phyloP scores from a whole-genome alignment of 1,139 yeast genomes.

The Hyphopichia khmerensis region DNA sequence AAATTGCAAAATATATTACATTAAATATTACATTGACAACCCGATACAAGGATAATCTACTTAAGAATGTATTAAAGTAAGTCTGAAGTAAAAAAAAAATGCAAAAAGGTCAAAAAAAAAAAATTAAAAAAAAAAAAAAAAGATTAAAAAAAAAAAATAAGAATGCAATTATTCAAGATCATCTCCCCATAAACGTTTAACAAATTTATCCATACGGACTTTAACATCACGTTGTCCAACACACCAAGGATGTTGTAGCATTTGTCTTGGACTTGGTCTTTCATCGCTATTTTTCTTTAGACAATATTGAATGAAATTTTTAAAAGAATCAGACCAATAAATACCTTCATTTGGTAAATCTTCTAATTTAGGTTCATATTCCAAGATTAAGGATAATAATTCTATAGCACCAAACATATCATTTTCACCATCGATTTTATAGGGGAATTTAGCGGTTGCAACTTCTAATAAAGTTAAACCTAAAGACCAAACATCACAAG shows the following conservation, averaged over 20 bases:
- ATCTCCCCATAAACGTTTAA: slow-evolving; percentile 74
- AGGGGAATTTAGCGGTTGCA: slow-evolving; percentile 85
- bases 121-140: background rate
- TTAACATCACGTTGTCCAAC: slow-evolving; percentile 65
- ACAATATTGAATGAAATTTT: slow-evolving; percentile 79
- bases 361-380: slow-evolving; percentile 72
- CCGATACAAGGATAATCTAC: too few relatives aligned
- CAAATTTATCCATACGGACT: slow-evolving; percentile 87
- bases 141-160: background rate
- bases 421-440: slow-evolving; percentile 31
- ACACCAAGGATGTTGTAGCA: slow-evolving; percentile 92
- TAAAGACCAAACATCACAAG: slow-evolving; percentile 94
- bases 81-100: too few relatives aligned
- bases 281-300: slow-evolving; percentile 74
- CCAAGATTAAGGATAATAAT: slow-evolving; percentile 73
- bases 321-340: slow-evolving; percentile 78
- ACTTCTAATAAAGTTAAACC: slow-evolving; percentile 91
- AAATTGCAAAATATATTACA: too few relatives aligned
- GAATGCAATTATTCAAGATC: background rate
- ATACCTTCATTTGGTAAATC: slow-evolving; percentile 80
- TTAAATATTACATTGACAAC: too few relatives aligned
- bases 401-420: slow-evolving; percentile 71
- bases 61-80: background rate
- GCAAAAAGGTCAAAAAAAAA: background rate
- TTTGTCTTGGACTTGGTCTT: slow-evolving; percentile 89